Evolutionary conservation across 371 early-diverging fungal species (phyloP).

Genomic region (Apophysomyces elegans): DNA sequence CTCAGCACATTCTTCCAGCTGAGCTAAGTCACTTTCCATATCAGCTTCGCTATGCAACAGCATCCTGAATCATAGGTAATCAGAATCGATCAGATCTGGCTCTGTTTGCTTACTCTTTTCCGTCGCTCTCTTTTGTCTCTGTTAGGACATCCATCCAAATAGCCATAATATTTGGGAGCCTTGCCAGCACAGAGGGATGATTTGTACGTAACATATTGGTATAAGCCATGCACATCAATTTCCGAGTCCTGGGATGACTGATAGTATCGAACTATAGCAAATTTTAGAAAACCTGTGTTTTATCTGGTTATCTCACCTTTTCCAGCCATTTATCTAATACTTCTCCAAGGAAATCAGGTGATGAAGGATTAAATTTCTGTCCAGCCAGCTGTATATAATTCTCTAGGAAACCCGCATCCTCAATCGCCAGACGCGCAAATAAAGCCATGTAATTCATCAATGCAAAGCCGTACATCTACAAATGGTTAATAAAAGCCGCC

Average conservation of each 20-base stretch:
- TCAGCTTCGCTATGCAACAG: constrained; percentile 71
- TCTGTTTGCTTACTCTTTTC: constrained; percentile 54
- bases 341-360: constrained; percentile 43
- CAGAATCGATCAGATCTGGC: neutral
- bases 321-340: constrained; percentile 70
- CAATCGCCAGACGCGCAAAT: constrained; percentile 67
- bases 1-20: constrained; percentile 63
- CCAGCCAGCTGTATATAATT: constrained; percentile 48
- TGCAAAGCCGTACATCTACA: constrained; percentile 65
- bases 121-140: constrained; percentile 64
- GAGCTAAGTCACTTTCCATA: constrained; percentile 56
- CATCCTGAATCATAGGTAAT: constrained; percentile 34
- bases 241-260: constrained; percentile 73
- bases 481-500: neutral
- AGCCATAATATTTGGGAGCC: constrained; percentile 58
- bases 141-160: constrained; percentile 69
- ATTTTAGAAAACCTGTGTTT: neutral
- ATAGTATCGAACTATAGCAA: constrained; percentile 73
- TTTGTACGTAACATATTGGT: constrained; percentile 64
- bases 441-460: constrained; percentile 67
- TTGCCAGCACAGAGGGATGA: constrained; percentile 46
- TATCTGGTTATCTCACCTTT: constrained; percentile 48
- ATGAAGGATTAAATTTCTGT: constrained; percentile 47
- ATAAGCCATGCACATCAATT: constrained; percentile 74
- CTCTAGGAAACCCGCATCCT: constrained; percentile 58